Evolutionary conservation across 106 monocot species (phyloP), one percentile per base, ranked within the genome.

Genomic region (Phalaenopsis equestris): DNA sequence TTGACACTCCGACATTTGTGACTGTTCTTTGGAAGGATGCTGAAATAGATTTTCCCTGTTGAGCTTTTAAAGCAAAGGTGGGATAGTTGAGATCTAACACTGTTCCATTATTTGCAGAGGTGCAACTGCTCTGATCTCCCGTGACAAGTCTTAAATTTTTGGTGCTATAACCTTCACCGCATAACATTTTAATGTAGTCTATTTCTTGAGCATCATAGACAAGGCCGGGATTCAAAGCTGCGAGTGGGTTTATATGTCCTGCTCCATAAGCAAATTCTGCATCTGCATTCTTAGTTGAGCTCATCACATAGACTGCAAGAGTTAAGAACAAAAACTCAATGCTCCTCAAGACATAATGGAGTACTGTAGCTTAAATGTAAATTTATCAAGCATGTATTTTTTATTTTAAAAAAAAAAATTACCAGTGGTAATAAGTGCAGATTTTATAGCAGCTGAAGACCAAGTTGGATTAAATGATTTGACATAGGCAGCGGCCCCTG

Each of bases 391-490:
- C 52, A 52, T 52, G 1, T 14, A 15, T 1, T 12, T 12, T 12
- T 2, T 10, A 15, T 52, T 52, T 0, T 3, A 2, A 1, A 48
- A 8, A 67, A 19, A 5, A 58, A 58, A 58, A 7, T 58, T 80
- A 85, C 85, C 86, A 2, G 86, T 82, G 45, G 87, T 87, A 64
- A 87, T 84, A 2, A 87, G 73, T 12, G 87, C 87, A 52, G 87
- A 87, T 46, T 84, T 87, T 57, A 86, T 77, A 0, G 80, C 80
- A 43, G 80, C 83, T 6, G 86, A 77, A 57, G 86, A 86, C 86
- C 86, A 86, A 10, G 38, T 49, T 9, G 84, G 84, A 70, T 84
- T 79, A 70, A 82, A 82, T 2, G 87, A 84, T 46, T 87, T 87
- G 36, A 87, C 82, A 17, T 82, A 84, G 2, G 87, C 84, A 8